A percentile compares a stretch with the other conserved stretches of the same genome.
Evolutionary conservation across 257 asterid genomes (phyloP).

Genomic region (Solanum microdontum): DNA sequence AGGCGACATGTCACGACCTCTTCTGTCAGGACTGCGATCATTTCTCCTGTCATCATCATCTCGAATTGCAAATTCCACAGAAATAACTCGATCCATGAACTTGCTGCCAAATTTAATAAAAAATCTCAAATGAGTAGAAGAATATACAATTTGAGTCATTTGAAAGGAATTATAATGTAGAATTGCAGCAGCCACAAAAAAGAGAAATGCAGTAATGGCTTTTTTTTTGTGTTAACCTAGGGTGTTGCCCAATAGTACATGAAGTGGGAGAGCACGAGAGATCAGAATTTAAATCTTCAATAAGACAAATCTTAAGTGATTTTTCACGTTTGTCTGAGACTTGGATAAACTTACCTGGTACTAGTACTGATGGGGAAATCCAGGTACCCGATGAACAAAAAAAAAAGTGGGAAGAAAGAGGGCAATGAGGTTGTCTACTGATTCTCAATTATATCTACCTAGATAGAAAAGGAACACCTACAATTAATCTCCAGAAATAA

Average conservation of each 20-base stretch:
- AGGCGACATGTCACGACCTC: slow-evolving; percentile 63
- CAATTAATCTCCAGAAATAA: background rate
- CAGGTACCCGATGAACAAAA: background rate
- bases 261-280: background rate
- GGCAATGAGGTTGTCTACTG: background rate
- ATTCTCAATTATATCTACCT: background rate
- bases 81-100: slow-evolving; percentile 75
- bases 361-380: background rate
- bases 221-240: background rate
- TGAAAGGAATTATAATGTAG: background rate
- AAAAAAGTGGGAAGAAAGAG: background rate
- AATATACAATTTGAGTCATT: background rate
- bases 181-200: background rate
- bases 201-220: background rate
- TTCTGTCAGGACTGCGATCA: slow-evolving; percentile 67
- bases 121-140: background rate
- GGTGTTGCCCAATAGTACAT: background rate
- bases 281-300: background rate
- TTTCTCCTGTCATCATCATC: slow-evolving; percentile 74
- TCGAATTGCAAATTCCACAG: slow-evolving; percentile 75
- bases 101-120: slow-evolving; percentile 35
- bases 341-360: background rate
- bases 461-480: background rate
- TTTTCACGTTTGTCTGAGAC: background rate
- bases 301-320: background rate